Conservation (phyloP, 2,329 filamentous ascomycete species). For the Cladobotryum mycophilum region DNA sequence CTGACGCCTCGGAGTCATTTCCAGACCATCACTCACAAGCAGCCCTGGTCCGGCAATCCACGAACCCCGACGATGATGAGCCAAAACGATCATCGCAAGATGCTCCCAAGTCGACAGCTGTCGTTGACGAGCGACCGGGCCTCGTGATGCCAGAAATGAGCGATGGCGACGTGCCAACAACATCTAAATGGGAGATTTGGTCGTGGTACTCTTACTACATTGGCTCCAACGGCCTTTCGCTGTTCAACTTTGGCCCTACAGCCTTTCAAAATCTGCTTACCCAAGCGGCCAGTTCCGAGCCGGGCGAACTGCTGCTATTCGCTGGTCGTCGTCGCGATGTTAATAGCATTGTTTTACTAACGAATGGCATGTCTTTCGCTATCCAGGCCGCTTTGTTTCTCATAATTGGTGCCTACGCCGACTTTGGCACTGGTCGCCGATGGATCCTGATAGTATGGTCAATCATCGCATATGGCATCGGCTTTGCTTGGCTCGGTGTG, state of each 20-base stretch:
- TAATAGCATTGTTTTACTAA: constrained; percentile 57
- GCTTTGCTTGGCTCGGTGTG: constrained; percentile 62
- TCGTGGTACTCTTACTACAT: constrained; percentile 13
- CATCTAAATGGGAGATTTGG: constrained; percentile 11
- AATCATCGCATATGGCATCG: constrained; percentile 54
- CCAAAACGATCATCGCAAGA: neutral
- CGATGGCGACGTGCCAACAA: constrained; percentile 8
- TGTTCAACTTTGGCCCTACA: constrained; percentile 15
- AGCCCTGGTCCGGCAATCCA: no score
- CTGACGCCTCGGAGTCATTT: no score
- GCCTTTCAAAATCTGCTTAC: constrained; percentile 13
- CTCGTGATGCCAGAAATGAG: constrained; percentile 5
- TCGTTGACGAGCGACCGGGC: constrained; percentile 8
- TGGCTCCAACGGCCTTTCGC: constrained; percentile 10
- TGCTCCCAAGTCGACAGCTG: neutral
- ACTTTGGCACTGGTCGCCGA: constrained; percentile 56
- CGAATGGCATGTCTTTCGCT: constrained; percentile 63
- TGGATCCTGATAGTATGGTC: constrained; percentile 58
- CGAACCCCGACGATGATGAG: no score
- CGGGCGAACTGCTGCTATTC: constrained; percentile 43
- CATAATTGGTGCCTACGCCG: constrained; percentile 46
- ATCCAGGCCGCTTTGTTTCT: constrained; percentile 55
- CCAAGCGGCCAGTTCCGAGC: constrained; percentile 42
- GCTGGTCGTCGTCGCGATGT: constrained; percentile 52
- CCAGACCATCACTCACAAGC: no score